Evolutionary conservation across 805 yeast genomes (phyloP).

Genomic region (Cyberlindnera euphorbiae): DNA sequence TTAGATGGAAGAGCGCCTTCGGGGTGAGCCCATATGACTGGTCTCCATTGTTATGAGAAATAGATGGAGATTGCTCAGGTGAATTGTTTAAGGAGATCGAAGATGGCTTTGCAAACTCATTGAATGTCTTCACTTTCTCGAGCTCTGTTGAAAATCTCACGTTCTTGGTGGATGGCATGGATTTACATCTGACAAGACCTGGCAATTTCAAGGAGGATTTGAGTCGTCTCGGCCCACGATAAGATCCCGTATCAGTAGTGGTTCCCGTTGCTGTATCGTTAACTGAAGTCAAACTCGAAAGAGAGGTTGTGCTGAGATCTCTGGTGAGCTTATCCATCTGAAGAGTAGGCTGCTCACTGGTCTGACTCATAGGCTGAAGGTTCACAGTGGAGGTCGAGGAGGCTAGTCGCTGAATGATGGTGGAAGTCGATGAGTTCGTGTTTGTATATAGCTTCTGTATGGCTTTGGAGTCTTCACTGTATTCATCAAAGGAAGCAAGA

Average conservation of each 20-base stretch:
- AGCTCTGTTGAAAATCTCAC: conserved; percentile 61
- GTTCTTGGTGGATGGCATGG: conserved; percentile 50
- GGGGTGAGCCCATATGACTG: conserved; percentile 5
- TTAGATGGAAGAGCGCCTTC: conserved; percentile 24
- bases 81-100: conserved; percentile 58
- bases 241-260: conserved; percentile 7
- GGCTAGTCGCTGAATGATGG: conserved; percentile 21
- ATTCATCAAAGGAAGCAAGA: conserved; percentile 20
- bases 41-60: conserved; percentile 2
- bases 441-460: conserved; percentile 11
- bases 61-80: conserved; percentile 30
- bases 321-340: conserved; percentile 3
- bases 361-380: conserved; percentile 2
- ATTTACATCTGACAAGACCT: conserved; percentile 33
- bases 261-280: conserved; percentile 10
- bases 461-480: conserved; percentile 18
- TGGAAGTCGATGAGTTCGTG: conserved; percentile 24
- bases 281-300: conserved; percentile 11
- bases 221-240: conserved; percentile 16
- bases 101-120: conserved; percentile 54
- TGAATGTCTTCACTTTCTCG: conserved; percentile 60
- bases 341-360: neutral
- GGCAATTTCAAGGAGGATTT: conserved; percentile 45
- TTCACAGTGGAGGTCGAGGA: conserved; percentile 23
- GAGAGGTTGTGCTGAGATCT: conserved; percentile 12